Base-by-base conservation (phyloP, 768 basidiomycete genomes). In the Lyophyllum semitale region DNA sequence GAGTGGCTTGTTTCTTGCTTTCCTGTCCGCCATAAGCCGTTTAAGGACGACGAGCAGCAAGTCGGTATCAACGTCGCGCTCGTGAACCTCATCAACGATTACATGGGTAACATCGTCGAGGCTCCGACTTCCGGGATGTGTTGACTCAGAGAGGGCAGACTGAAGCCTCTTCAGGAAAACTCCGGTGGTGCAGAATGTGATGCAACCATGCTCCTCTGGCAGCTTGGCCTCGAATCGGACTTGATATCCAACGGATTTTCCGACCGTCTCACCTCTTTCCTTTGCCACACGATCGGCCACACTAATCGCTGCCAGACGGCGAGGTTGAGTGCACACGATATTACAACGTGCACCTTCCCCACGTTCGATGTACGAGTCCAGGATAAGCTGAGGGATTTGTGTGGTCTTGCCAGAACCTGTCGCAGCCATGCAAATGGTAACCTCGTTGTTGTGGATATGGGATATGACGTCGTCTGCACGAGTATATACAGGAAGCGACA, bases 391-490 rank as follows among this genome's bases (percentile, higher is more conserved):
- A 5, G 95, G 95, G 23, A 97, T 84, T 69, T 98, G 95, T 0
- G 95, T 97, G 7, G 93, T 96, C 75, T 97, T 97, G 1, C 95
- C 93, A 1, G 92, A 94, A 32, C 93, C 93, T 2, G 94, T 94
- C 7, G 89, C 84, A 44, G 93, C 93, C 87, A 93, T 89, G 61
- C 88, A 85, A 61, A 96, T 85, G 0, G 91, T 91, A 54, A 97
- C 93, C 13, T 94, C 90, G 69, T 96, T 85, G 27, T 82, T 72
- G 18, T 76, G 72, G 60, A 98, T 85, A 57, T 88, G 86, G 1
- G 78, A 66, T 48, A 96, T 66, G 38, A 97, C 78, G 9, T 88
- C 81, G 4, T 78, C 74, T 1, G 88, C 80, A 57, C 85, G 82
- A 17, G 85, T 78, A 58, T 83, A 85, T 11, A 98, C 88, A 12